phyloP scores from a whole-genome alignment of 1,139 yeast genomes.

The Hansenula sp. region DNA sequence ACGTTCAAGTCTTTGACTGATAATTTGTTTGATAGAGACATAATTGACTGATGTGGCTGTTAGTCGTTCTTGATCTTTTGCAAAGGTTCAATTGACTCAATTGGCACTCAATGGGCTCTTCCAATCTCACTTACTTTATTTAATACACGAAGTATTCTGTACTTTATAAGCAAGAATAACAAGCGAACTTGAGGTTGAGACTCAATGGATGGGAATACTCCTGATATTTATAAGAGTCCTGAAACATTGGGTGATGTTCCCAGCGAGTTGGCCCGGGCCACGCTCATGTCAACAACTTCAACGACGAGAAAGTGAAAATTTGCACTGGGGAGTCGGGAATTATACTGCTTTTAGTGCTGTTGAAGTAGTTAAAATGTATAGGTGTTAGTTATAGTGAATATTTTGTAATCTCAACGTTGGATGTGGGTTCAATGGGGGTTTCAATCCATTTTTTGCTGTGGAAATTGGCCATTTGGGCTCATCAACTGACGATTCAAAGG shows the following conservation, averaged over 20 bases:
- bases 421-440: no score
- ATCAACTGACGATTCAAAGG: no score
- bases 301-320: neutral
- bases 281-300: neutral
- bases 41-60: conserved; percentile 24
- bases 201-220: conserved; percentile 1
- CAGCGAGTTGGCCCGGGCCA: neutral
- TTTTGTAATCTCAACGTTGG: no score
- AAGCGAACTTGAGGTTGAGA: no score
- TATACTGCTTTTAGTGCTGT: no score
- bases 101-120: neutral
- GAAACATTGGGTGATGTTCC: conserved; percentile 2
- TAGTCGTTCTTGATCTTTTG: neutral
- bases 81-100: neutral
- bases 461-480: no score
- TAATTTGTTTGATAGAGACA: conserved; percentile 91
- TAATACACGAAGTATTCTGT: neutral
- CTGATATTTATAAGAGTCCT: neutral
- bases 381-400: no score
- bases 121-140: neutral
- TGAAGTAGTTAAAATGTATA: no score
- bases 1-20: conserved; percentile 87
- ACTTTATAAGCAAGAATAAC: neutral
- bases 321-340: no score
- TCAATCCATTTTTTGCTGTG: no score